Conservation (phyloP, 345 rosid species). For the Citrus australasica region DNA sequence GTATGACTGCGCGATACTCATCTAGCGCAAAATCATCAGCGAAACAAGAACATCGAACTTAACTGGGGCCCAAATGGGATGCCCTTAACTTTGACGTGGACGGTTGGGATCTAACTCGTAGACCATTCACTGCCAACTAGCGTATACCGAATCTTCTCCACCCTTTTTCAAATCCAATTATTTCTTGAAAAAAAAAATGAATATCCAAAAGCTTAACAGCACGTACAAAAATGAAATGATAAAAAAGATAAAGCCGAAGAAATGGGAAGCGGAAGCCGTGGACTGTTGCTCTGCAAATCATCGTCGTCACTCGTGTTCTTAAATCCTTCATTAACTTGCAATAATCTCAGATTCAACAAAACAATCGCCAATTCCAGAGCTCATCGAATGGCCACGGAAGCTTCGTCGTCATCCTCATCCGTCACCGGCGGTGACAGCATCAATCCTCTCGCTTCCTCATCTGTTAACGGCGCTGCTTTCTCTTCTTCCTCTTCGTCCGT, state of each 20-base stretch:
- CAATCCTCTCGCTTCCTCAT: conserved; percentile 20
- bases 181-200: not conserved
- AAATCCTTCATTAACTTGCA: conserved; percentile 38
- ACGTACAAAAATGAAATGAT: not conserved
- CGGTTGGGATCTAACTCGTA: not conserved
- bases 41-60: not conserved
- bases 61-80: not conserved
- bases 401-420: conserved; percentile 41
- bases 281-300: conserved; percentile 39
- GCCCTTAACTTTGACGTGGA: not conserved
- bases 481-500: conserved; percentile 53
- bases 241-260: not conserved
- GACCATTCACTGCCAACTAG: not conserved
- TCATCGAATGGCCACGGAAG: conserved; percentile 41
- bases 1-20: not conserved
- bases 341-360: conserved; percentile 33
- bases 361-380: conserved; percentile 25
- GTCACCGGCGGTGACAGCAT: conserved; percentile 27
- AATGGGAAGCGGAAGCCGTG: conserved; percentile 53
- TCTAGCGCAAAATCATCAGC: not conserved
- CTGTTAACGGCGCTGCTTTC: conserved; percentile 11
- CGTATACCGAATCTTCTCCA: not conserved
- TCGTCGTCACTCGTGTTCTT: conserved; percentile 37
- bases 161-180: not conserved
- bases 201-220: conserved; percentile 1